Conservation (phyloP, 1,139 yeast genomes). For the Saccharomyces hybrid region DNA sequence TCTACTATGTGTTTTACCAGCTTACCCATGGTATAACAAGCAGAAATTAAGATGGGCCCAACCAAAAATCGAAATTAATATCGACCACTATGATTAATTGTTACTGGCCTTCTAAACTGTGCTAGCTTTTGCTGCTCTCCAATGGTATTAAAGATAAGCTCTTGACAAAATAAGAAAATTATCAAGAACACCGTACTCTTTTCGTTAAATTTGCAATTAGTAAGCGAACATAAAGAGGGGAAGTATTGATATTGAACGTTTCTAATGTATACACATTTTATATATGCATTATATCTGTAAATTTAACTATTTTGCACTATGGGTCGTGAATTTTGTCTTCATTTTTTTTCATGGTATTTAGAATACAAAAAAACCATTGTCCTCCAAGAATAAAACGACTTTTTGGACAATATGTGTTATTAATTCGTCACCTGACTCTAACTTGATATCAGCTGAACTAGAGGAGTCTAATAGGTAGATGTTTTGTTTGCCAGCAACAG, state of each 20-base stretch:
- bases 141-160: not conserved
- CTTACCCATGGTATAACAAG: conserved; percentile 26
- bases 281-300: not conserved
- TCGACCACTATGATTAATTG: not conserved
- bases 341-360: conserved; percentile 13
- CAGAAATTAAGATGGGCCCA: conserved; percentile 23
- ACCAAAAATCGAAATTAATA: conserved; percentile 10
- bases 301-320: not conserved
- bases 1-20: conserved; percentile 20
- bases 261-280: not conserved
- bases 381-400: conserved; percentile 61
- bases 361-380: conserved; percentile 65
- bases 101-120: not conserved
- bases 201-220: not conserved
- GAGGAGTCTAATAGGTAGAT: conserved; percentile 43
- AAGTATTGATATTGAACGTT: too few species aligned
- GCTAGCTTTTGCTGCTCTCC: not conserved
- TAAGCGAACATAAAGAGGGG: too few species aligned
- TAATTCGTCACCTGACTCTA: conserved; percentile 44
- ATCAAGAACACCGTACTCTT: not conserved
- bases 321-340: not conserved
- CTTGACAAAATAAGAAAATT: not conserved
- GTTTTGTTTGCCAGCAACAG: conserved; percentile 38
- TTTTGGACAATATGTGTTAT: conserved; percentile 61
- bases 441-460: conserved; percentile 44